phyloP scores from a whole-genome alignment of 257 asterid species.

The Solanum bukasovii region DNA sequence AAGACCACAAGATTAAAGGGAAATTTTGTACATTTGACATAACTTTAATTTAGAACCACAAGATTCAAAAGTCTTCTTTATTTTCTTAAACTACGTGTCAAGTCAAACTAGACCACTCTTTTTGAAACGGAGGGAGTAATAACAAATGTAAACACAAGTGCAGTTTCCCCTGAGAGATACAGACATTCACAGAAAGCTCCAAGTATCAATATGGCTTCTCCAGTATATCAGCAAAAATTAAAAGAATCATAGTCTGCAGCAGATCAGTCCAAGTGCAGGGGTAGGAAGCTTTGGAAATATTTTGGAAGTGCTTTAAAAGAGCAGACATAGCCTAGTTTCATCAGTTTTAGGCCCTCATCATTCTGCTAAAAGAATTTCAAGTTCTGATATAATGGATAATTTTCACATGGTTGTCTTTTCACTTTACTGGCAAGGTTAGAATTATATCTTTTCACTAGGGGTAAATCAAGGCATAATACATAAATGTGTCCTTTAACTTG shows the following conservation, averaged over 20 bases:
- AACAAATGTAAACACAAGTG: not conserved
- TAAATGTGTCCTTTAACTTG: not conserved
- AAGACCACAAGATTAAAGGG: too few species aligned
- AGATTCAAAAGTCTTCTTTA: too few species aligned
- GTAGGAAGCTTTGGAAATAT: not conserved
- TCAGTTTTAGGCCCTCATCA: not conserved
- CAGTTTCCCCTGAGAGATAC: not conserved
- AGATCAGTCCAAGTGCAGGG: not conserved
- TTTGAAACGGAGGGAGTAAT: not conserved
- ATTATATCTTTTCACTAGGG: slow-evolving; percentile 15
- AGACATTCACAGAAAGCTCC: not conserved
- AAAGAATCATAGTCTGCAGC: not conserved
- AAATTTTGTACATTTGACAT: too few species aligned
- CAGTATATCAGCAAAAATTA: not conserved
- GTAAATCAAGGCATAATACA: slow-evolving; percentile 27
- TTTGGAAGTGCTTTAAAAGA: not conserved
- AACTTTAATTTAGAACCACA: too few species aligned
- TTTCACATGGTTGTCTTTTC: not conserved
- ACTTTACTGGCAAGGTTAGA: not conserved
- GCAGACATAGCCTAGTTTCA: not conserved
- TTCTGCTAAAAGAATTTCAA: not conserved
- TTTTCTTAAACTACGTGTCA: too few species aligned
- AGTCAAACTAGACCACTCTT: too few species aligned
- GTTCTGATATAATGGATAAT: not conserved
- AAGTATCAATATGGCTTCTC: not conserved